A percentile compares a stretch with the other conserved stretches of the same genome.
These are phyloP conservation scores for Dissophora globulifera DNA, from an alignment of 192 early-diverging fungal genomes.

Conservation along the genomic window DNA sequence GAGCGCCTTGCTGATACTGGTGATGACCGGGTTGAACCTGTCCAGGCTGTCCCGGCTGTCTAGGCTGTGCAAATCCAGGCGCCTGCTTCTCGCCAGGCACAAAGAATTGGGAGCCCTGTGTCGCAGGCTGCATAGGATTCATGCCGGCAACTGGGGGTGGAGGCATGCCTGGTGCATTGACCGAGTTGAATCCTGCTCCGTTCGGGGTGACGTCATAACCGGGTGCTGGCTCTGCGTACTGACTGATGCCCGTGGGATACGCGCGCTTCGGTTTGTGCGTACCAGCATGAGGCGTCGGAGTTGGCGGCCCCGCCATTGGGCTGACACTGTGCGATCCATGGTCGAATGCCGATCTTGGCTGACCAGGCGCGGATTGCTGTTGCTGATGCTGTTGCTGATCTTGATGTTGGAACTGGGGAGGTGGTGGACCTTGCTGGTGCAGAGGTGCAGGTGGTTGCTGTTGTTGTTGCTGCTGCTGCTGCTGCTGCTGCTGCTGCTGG, in stretches of 20 bases:
- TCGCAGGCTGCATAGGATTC: constrained; percentile 18
- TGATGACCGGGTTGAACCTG: too few species aligned
- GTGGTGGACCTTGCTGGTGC: too few species aligned
- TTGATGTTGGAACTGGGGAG: too few species aligned
- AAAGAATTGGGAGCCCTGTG: constrained; percentile 39
- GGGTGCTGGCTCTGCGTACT: constrained; percentile 48
- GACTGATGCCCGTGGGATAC: constrained; percentile 63
- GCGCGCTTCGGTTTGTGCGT: constrained; percentile 59
- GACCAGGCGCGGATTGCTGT: constrained; percentile 7
- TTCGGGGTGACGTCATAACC: constrained; percentile 39
- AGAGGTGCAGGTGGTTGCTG: too few species aligned
- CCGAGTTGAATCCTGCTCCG: constrained; percentile 40
- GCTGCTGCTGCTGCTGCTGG: neutral
- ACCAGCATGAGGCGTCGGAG: constrained; percentile 28
- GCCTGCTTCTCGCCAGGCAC: constrained; percentile 44
- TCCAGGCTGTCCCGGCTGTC: too few species aligned
- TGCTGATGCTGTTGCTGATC: constrained; percentile 23
- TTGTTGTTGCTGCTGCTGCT: too few species aligned
- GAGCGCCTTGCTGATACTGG: constrained; percentile 31
- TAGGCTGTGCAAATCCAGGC: constrained; percentile 25
- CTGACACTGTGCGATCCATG: constrained; percentile 9
- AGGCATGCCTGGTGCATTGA: constrained; percentile 20
- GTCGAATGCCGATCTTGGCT: too few species aligned
- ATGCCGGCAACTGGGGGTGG: neutral
- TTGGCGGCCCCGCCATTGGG: constrained; percentile 23